Percentiles rank a stretch among this genome's conserved stretches.
Conservation (phyloP, 108 stramenopile species). For the Schizochytrium sp. region DNA sequence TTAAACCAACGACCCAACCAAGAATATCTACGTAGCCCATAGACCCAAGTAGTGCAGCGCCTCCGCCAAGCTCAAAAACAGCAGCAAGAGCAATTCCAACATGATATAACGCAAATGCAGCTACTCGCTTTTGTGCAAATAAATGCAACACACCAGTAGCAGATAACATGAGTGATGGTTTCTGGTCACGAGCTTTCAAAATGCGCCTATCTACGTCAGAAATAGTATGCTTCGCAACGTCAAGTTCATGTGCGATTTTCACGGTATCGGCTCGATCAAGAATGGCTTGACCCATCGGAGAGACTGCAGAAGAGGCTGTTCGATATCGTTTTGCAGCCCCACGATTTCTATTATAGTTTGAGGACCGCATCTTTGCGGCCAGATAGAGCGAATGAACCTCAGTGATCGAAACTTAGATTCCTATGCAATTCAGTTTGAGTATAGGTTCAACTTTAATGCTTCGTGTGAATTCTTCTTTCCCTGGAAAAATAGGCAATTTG, state of each 20-base stretch:
- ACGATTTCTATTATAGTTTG: not conserved
- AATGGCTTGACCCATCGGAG: constrained; percentile 31
- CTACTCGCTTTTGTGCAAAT: constrained; percentile 11
- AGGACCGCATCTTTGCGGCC: too few relatives aligned
- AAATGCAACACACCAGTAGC: constrained; percentile 11
- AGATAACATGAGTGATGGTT: not conserved
- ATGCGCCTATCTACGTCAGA: constrained; percentile 1
- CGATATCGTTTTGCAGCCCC: not conserved
- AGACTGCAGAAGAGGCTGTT: constrained; percentile 27
- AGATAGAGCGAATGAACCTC: too few relatives aligned
- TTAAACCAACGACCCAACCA: constrained; percentile 53
- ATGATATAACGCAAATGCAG: constrained; percentile 16
- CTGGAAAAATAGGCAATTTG: too few relatives aligned
- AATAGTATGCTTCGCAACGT: constrained; percentile 51
- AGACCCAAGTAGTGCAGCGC: not conserved
- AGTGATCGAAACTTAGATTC: too few relatives aligned
- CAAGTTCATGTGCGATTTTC: not conserved
- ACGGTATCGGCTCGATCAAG: not conserved
- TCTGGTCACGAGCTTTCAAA: not conserved
- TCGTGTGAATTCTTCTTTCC: too few relatives aligned
- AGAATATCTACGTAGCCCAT: constrained; percentile 53
- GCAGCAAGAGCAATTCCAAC: not conserved
- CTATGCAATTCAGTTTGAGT: too few relatives aligned
- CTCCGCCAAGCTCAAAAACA: not conserved
- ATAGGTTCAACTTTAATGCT: too few relatives aligned